Evolutionary conservation across 106 monocot species (phyloP).

Genomic region (Dendrobium huoshanense): DNA sequence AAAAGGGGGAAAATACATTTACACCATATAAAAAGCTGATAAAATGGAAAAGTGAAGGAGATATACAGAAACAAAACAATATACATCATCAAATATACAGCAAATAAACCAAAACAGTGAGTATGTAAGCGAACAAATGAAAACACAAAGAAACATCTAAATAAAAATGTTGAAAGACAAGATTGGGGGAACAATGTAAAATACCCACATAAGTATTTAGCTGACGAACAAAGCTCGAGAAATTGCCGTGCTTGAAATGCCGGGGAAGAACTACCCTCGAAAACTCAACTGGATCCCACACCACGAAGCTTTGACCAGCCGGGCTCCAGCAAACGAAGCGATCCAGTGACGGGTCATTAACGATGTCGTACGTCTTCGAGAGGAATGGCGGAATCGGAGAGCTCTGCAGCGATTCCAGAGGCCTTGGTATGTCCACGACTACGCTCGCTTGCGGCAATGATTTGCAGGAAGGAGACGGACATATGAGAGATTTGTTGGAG

Average conservation of each 20-base stretch:
- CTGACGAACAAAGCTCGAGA: constrained; percentile 88
- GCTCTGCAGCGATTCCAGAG: constrained; percentile 14
- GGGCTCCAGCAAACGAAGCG: constrained; percentile 31
- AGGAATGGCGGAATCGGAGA: constrained; percentile 30
- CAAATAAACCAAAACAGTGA: neutral
- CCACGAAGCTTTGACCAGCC: constrained; percentile 26
- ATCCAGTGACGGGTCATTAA: constrained; percentile 24
- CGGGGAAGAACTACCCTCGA: constrained; percentile 25
- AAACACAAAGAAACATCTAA: neutral
- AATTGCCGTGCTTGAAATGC: constrained; percentile 86
- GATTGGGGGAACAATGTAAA: neutral
- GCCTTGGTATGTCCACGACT: constrained; percentile 10
- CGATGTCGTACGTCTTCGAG: constrained; percentile 36
- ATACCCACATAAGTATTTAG: constrained; percentile 58
- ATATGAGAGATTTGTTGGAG: neutral
- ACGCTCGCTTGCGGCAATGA: neutral
- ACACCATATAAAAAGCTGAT: too few relatives aligned
- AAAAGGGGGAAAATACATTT: too few relatives aligned
- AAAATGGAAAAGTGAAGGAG: too few relatives aligned
- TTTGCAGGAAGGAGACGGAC: neutral
- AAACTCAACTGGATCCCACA: constrained; percentile 43
- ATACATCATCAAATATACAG: too few relatives aligned
- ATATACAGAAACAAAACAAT: too few relatives aligned
- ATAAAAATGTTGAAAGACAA: neutral
- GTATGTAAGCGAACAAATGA: neutral